These are phyloP conservation scores for Termitomyces sp. DNA, from an alignment of 768 basidiomycete species.

Conservation along the genomic window DNA sequence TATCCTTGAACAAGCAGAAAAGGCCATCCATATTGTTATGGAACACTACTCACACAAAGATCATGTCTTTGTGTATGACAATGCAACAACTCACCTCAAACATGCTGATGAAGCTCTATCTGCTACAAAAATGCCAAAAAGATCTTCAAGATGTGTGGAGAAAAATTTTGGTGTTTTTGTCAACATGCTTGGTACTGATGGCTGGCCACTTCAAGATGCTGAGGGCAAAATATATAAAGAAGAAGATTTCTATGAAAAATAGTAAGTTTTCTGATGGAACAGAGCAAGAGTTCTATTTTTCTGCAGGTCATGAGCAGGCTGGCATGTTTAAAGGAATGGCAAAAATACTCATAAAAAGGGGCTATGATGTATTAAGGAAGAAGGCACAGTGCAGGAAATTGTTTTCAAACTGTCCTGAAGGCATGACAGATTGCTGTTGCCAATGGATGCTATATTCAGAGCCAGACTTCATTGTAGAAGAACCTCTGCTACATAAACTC, in stretches of 20 bases:
- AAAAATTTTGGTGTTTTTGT: slow-evolving; percentile 11
- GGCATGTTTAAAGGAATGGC: slow-evolving; percentile 41
- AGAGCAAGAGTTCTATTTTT: slow-evolving; percentile 29
- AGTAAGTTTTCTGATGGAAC: slow-evolving; percentile 22
- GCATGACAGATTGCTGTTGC: slow-evolving; percentile 16
- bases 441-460: slow-evolving; percentile 24
- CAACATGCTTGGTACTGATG: neutral
- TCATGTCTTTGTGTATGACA: slow-evolving; percentile 23
- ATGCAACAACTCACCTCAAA: slow-evolving; percentile 27
- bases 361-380: slow-evolving; percentile 20
- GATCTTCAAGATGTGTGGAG: neutral
- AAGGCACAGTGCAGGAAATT: slow-evolving; percentile 22
- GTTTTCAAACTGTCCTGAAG: slow-evolving; percentile 16
- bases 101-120: slow-evolving; percentile 22
- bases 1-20: slow-evolving; percentile 21
- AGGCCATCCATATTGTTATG: slow-evolving; percentile 23
- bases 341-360: slow-evolving; percentile 26
- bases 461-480: slow-evolving; percentile 28
- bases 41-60: slow-evolving; percentile 22
- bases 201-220: neutral
- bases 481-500: slow-evolving; percentile 12
- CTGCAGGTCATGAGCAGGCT: slow-evolving; percentile 19
- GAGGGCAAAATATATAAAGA: slow-evolving; percentile 20
- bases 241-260: slow-evolving; percentile 29
- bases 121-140: slow-evolving; percentile 26